Conservation (phyloP, 352 stramenopile genomes). For the Elongisporangium senticosum region DNA sequence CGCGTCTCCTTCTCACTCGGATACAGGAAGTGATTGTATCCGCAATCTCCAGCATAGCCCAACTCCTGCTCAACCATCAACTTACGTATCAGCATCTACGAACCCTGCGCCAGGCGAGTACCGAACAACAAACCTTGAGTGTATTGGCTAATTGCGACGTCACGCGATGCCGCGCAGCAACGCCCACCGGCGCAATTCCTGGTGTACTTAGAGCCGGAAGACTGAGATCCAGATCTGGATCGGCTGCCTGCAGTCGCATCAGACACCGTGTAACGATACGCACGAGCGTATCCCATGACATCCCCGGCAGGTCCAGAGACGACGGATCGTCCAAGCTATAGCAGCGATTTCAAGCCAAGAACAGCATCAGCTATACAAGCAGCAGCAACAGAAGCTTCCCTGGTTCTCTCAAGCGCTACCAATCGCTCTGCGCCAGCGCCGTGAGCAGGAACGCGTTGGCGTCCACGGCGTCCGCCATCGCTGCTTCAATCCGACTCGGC, state of each 20-base stretch:
- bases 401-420: slow-evolving; percentile 13
- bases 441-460: slow-evolving; percentile 38
- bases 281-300: slow-evolving; percentile 43
- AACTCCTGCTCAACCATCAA: slow-evolving; percentile 36
- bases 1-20: slow-evolving; percentile 78
- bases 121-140: slow-evolving; percentile 49
- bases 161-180: slow-evolving; percentile 69
- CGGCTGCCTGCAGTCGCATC: slow-evolving; percentile 20
- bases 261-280: slow-evolving; percentile 43
- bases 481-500: neutral
- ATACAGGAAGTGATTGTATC: slow-evolving; percentile 89
- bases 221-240: slow-evolving; percentile 19
- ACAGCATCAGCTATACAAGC: neutral
- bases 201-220: slow-evolving; percentile 9
- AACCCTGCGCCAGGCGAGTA: slow-evolving; percentile 2
- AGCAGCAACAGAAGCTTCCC: neutral
- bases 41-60: slow-evolving; percentile 77
- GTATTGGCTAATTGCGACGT: slow-evolving; percentile 65
- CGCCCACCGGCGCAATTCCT: slow-evolving; percentile 29
- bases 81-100: slow-evolving; percentile 3
- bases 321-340: neutral
- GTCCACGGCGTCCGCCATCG: slow-evolving; percentile 40
- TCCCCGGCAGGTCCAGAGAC: slow-evolving; percentile 9
- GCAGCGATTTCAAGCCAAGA: neutral
- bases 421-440: slow-evolving; percentile 45